Conservation (phyloP, 106 monocot genomes). For the Ottelia alismoides region DNA sequence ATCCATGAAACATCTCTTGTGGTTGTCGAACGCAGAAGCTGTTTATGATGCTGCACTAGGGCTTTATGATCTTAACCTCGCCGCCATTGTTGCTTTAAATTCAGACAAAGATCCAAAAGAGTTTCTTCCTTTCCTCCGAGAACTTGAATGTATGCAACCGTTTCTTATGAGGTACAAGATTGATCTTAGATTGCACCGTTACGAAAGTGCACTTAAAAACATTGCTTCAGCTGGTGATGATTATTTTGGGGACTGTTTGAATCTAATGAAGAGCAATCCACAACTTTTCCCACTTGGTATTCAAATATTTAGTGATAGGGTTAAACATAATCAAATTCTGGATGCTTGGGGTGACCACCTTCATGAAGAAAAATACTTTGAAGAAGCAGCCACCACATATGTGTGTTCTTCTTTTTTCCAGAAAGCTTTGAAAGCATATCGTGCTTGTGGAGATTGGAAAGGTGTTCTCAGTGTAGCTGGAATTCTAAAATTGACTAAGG, state of each 20-base stretch:
- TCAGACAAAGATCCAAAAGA: constrained; percentile 99
- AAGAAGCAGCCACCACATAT: constrained; percentile 73
- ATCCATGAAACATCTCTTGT: constrained; percentile 86
- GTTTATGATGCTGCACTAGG: constrained; percentile 88
- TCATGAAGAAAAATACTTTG: constrained; percentile 46
- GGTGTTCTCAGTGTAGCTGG: constrained; percentile 64
- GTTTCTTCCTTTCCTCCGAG: constrained; percentile 79
- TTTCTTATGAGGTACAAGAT: constrained; percentile 64
- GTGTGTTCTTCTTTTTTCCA: constrained; percentile 58
- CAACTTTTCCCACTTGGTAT: constrained; percentile 70
- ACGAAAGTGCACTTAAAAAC: constrained; percentile 77
- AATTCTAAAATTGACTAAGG: constrained; percentile 30
- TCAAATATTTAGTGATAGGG: constrained; percentile 40
- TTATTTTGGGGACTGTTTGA: constrained; percentile 68
- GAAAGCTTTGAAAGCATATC: constrained; percentile 72
- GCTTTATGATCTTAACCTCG: constrained; percentile 90
- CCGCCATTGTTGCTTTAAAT: constrained; percentile 92
- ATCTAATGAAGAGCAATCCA: constrained; percentile 73
- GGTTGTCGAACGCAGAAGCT: constrained; percentile 77
- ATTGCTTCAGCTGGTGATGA: constrained; percentile 67
- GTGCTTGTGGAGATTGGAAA: constrained; percentile 84
- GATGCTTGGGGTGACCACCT: constrained; percentile 97
- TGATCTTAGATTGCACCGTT: constrained; percentile 63
- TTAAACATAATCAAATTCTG: constrained; percentile 43
- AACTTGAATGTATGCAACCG: constrained; percentile 50